phyloP scores from a whole-genome alignment of 2,329 filamentous ascomycete species.

The Claviceps sp. region DNA sequence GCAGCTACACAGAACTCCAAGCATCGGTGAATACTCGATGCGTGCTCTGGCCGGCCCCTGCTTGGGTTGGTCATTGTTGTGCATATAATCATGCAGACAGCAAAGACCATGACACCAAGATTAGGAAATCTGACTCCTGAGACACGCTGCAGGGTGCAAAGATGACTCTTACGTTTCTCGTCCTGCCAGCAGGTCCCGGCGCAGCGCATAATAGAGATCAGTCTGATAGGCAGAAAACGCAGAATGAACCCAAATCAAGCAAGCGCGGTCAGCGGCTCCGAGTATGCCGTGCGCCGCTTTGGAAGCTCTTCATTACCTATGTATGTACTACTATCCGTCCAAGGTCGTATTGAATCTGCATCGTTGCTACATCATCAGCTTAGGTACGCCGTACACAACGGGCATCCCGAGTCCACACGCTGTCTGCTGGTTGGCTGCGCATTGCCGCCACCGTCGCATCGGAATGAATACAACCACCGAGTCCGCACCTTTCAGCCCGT shows the following conservation, averaged over 20 bases:
- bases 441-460: slow-evolving; percentile 11
- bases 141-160: no score
- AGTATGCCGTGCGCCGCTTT: slow-evolving; percentile 1
- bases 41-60: no score
- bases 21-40: no score
- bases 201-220: background rate
- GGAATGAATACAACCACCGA: slow-evolving; percentile 4
- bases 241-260: background rate
- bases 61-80: no score
- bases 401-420: background rate
- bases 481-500: slow-evolving; percentile 2
- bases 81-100: no score
- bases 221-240: background rate
- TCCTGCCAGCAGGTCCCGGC: no score
- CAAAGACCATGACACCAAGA: no score
- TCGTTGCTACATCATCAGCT: background rate
- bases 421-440: slow-evolving; percentile 2
- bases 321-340: background rate
- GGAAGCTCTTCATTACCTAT: background rate
- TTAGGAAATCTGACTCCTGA: no score
- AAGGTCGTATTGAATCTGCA: background rate
- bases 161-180: no score
- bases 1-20: no score
- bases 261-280: background rate
- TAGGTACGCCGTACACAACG: background rate